Percentiles rank a stretch among this genome's conserved stretches.
Conservation (phyloP, 495 filamentous ascomycete species). For the Penicillium turbatum region DNA sequence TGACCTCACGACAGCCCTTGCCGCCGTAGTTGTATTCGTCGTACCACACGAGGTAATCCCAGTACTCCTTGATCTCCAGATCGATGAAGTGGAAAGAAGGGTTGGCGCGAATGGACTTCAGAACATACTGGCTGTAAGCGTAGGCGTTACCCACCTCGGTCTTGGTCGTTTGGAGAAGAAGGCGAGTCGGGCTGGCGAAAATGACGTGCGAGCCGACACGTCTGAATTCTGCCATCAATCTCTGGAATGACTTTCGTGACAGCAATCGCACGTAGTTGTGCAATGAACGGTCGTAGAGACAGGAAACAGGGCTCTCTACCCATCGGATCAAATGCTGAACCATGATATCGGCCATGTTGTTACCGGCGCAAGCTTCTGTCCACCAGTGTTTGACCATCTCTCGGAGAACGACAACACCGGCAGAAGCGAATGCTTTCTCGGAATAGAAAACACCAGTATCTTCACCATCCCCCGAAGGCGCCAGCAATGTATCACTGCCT, state of each 20-base stretch:
- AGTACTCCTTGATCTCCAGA: conserved; percentile 96
- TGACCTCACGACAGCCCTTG: conserved; percentile 79
- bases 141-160: conserved; percentile 95
- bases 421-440: conserved; percentile 89
- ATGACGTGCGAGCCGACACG: conserved; percentile 92
- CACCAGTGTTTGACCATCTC: conserved; percentile 99
- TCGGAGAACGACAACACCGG: conserved; percentile 80
- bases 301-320: conserved; percentile 87
- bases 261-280: conserved; percentile 99
- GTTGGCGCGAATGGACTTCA: conserved; percentile 92
- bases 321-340: conserved; percentile 96
- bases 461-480: conserved; percentile 63
- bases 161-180: conserved; percentile 94
- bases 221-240: conserved; percentile 95
- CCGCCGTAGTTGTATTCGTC: conserved; percentile 98
- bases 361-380: conserved; percentile 87
- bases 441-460: conserved; percentile 68
- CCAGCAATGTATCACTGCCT: conserved; percentile 61
- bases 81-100: conserved; percentile 97
- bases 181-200: conserved; percentile 81
- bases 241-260: conserved; percentile 91
- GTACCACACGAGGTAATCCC: conserved; percentile 99
- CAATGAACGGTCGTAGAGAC: conserved; percentile 92
- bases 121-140: conserved; percentile 93
- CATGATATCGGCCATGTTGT: conserved; percentile 94